Conservation (phyloP, 208 protist species). For the Herpetomonas samuelpessoai region DNA sequence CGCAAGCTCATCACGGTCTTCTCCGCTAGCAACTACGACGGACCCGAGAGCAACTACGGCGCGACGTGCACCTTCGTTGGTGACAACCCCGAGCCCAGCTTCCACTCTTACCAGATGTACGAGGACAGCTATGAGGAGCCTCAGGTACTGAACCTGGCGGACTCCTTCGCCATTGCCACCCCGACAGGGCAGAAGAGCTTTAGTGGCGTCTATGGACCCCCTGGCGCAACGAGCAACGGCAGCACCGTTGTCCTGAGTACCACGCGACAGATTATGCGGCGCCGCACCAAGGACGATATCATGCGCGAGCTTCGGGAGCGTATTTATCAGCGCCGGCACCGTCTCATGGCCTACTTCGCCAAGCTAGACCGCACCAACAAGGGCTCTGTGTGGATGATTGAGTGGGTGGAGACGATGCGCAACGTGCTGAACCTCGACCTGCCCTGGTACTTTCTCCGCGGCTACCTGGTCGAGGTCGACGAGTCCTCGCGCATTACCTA, state of each 20-base stretch:
- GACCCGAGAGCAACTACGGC: constrained; percentile 86
- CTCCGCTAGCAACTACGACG: constrained; percentile 98
- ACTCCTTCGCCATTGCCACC: constrained; percentile 42
- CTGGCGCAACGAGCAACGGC: too few species aligned
- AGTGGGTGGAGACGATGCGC: constrained; percentile 88
- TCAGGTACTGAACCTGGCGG: constrained; percentile 46
- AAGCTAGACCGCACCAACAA: constrained; percentile 89
- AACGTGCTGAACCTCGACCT: constrained; percentile 83
- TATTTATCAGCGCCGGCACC: constrained; percentile 79
- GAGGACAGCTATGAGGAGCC: constrained; percentile 73
- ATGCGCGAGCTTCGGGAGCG: constrained; percentile 80
- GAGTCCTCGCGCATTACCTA: constrained; percentile 70
- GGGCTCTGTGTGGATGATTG: constrained; percentile 88
- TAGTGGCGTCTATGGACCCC: constrained; percentile 22
- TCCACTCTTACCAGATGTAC: constrained; percentile 75
- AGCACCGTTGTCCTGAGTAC: constrained; percentile 3
- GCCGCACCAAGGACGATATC: constrained; percentile 78
- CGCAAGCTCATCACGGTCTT: constrained; percentile 96
- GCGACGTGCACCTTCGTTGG: constrained; percentile 72
- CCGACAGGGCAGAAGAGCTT: constrained; percentile 23
- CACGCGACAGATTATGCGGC: constrained; percentile 27
- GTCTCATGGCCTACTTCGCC: constrained; percentile 83
- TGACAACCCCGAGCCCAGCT: constrained; percentile 64
- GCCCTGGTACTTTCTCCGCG: constrained; percentile 87
- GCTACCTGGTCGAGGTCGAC: constrained; percentile 77